Evolutionary conservation across 2,329 filamentous ascomycete species (phyloP).

Genomic region (Trichoderma atroviride): DNA sequence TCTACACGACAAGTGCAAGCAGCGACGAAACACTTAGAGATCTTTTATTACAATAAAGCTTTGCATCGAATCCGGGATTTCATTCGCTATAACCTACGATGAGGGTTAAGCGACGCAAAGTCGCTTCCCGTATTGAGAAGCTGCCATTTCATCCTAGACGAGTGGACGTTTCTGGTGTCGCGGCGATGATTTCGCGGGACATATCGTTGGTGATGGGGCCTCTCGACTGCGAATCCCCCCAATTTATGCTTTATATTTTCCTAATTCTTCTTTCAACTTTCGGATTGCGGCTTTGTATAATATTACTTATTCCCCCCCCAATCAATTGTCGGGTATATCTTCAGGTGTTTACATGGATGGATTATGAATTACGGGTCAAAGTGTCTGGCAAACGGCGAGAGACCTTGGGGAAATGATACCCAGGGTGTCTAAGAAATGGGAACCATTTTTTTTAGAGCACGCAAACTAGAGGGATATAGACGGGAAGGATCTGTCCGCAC

Average conservation of each 20-base stretch:
- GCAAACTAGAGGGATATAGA: constrained; percentile 21
- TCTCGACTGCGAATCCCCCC: not conserved
- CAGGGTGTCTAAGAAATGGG: constrained; percentile 18
- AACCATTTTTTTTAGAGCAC: constrained; percentile 14
- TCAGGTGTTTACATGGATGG: constrained; percentile 16
- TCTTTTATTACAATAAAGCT: constrained; percentile 13
- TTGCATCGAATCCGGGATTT: constrained; percentile 28
- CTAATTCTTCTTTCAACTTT: not conserved
- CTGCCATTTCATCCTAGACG: constrained; percentile 4
- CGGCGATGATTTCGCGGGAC: constrained; percentile 20
- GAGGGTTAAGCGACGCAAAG: constrained; percentile 8
- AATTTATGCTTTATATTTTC: not conserved
- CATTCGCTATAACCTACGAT: constrained; percentile 23
- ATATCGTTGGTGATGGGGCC: constrained; percentile 22
- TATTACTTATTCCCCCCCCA: not conserved
- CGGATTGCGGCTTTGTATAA: constrained; percentile 11
- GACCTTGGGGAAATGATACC: constrained; percentile 13
- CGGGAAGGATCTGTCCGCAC: constrained; percentile 15
- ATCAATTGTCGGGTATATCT: constrained; percentile 3
- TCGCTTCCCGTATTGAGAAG: constrained; percentile 14
- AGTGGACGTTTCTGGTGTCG: constrained; percentile 19
- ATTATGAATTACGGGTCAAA: constrained; percentile 19
- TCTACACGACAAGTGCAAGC: constrained; percentile 90
- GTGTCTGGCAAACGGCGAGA: constrained; percentile 13
- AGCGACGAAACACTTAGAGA: constrained; percentile 42